Evolutionary conservation across 805 yeast species (phyloP).

Genomic region (Cyberlindnera maritima): DNA sequence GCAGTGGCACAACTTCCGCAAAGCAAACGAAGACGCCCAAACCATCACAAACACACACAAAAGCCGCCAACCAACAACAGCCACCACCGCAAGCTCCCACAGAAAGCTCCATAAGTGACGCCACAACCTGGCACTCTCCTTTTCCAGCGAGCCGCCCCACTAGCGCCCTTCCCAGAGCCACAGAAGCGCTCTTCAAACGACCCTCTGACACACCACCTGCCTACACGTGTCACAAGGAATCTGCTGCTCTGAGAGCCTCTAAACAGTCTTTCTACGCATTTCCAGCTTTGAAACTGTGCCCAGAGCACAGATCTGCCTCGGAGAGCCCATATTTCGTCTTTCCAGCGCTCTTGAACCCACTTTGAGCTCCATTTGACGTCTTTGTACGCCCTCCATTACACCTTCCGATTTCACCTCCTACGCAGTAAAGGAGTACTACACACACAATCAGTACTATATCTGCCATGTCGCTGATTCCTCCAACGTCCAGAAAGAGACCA

Average conservation of each 20-base stretch:
- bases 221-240: too few relatives aligned
- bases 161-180: background rate
- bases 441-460: too few relatives aligned
- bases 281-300: too few relatives aligned
- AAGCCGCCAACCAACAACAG: too few relatives aligned
- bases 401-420: too few relatives aligned
- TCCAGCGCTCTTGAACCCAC: too few relatives aligned
- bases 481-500: conserved; percentile 35
- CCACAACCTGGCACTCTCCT: background rate
- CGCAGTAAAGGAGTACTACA: background rate
- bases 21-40: background rate
- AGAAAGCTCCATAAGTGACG: background rate
- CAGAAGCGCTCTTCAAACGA: background rate
- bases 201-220: background rate
- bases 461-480: conserved; percentile 12
- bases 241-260: too few relatives aligned
- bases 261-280: too few relatives aligned
- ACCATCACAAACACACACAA: background rate
- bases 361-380: too few relatives aligned
- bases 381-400: too few relatives aligned
- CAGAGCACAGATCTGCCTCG: too few relatives aligned
- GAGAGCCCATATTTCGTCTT: too few relatives aligned
- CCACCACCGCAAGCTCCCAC: background rate
- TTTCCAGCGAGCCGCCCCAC: background rate
- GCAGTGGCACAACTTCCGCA: background rate